These are phyloP conservation scores for Purshia tridentata DNA, from an alignment of 306 rosid species.

Conservation along the genomic window DNA sequence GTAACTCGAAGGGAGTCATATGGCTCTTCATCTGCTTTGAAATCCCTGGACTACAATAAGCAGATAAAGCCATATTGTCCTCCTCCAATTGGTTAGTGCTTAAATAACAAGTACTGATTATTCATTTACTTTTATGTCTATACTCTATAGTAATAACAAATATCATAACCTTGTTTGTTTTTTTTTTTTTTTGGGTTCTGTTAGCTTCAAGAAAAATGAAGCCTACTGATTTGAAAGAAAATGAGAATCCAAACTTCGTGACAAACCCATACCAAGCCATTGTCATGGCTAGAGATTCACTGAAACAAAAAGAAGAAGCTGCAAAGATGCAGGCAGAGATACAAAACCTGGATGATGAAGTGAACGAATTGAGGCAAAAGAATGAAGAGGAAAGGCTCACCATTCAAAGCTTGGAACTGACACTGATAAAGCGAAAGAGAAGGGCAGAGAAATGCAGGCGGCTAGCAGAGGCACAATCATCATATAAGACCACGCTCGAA, in stretches of 20 bases:
- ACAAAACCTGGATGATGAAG: constrained; percentile 68
- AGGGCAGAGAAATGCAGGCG: constrained; percentile 87
- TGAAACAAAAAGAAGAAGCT: constrained; percentile 79
- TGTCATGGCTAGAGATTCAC: constrained; percentile 84
- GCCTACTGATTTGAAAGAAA: constrained; percentile 55
- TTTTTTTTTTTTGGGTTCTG: constrained; percentile 13
- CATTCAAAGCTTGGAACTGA: constrained; percentile 75
- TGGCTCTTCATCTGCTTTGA: constrained; percentile 59
- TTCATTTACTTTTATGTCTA: background rate
- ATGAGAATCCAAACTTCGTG: constrained; percentile 62
- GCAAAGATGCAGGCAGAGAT: constrained; percentile 67
- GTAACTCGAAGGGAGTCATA: constrained; percentile 60
- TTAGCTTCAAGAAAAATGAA: constrained; percentile 55
- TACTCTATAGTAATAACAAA: background rate
- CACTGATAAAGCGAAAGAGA: constrained; percentile 64
- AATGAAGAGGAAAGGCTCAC: constrained; percentile 76
- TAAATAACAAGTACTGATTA: background rate
- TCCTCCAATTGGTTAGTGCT: constrained; percentile 66
- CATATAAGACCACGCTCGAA: constrained; percentile 78
- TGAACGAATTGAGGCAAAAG: constrained; percentile 57
- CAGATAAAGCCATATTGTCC: constrained; percentile 57
- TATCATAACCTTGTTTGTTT: constrained; percentile 10
- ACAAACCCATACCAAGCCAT: constrained; percentile 77
- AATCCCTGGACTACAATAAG: constrained; percentile 68
- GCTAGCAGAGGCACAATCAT: constrained; percentile 87